Percentiles rank a stretch among this genome's conserved stretches.
Conservation (phyloP, 2,329 filamentous ascomycete species). For the Beauveria sp. region DNA sequence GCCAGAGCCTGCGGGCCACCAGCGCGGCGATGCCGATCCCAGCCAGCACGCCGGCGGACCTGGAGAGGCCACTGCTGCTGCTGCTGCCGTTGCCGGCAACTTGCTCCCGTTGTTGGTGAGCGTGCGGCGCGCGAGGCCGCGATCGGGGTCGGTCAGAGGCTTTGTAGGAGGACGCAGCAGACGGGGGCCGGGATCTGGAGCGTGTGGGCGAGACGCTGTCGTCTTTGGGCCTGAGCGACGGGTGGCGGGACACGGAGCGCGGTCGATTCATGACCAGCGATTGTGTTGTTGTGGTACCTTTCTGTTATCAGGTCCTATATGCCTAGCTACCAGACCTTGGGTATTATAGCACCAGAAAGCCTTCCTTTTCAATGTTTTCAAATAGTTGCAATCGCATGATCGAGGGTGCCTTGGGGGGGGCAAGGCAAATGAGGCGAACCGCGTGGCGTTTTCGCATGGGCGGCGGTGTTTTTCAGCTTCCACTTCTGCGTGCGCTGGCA, state of each 20-base stretch:
- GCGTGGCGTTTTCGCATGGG: constrained; percentile 2
- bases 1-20: constrained; percentile 29
- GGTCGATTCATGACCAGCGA: constrained; percentile 8
- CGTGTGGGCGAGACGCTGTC: constrained; percentile 3
- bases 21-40: constrained; percentile 28
- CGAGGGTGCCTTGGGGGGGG: neutral
- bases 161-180: neutral
- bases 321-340: too few species aligned
- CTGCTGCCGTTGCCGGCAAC: neutral
- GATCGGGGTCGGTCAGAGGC: neutral
- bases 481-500: neutral
- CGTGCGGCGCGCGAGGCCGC: neutral
- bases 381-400: neutral
- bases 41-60: constrained; percentile 24
- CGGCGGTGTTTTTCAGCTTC: neutral
- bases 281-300: neutral
- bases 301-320: neutral
- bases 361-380: neutral
- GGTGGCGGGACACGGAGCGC: constrained; percentile 8
- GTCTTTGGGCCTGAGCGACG: neutral
- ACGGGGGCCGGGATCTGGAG: neutral
- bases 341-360: neutral
- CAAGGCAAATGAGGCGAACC: constrained; percentile 1
- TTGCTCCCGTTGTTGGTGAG: neutral
- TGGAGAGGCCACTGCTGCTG: constrained; percentile 13